phyloP scores from a whole-genome alignment of 352 stramenopile species.

The Globisporangium parvum region DNA sequence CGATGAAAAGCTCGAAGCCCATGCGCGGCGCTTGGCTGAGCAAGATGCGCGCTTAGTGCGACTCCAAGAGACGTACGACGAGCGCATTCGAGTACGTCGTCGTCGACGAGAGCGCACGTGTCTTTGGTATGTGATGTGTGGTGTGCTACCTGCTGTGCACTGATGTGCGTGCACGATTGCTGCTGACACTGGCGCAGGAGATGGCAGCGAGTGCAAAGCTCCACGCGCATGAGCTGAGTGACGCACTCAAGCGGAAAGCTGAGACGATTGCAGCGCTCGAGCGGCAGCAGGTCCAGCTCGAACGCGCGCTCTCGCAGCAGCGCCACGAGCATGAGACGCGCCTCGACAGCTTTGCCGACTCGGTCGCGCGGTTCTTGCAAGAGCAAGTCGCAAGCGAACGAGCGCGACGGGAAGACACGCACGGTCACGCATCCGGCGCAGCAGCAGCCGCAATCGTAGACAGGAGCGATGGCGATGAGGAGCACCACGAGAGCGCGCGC shows the following conservation, averaged over 20 bases:
- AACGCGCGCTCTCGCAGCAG: constrained; percentile 32
- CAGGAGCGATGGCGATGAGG: background rate
- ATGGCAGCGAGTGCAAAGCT: constrained; percentile 22
- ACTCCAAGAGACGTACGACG: constrained; percentile 40
- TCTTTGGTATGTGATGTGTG: background rate
- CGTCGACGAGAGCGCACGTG: background rate
- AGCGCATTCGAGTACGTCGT: constrained; percentile 30
- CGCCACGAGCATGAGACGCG: constrained; percentile 46
- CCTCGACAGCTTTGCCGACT: constrained; percentile 49
- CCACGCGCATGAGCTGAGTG: constrained; percentile 22
- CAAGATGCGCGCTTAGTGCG: constrained; percentile 26
- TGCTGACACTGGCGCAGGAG: constrained; percentile 3
- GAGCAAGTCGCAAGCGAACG: constrained; percentile 43
- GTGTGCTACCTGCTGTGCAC: background rate
- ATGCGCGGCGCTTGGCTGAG: constrained; percentile 34
- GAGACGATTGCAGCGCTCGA: constrained; percentile 27
- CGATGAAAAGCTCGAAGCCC: constrained; percentile 38
- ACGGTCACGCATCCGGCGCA: background rate
- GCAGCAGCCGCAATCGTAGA: background rate
- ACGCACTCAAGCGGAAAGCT: constrained; percentile 26
- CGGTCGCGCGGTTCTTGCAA: constrained; percentile 46
- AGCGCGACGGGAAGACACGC: constrained; percentile 25
- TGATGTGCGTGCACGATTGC: background rate
- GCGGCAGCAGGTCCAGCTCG: constrained; percentile 31
- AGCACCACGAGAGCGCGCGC: background rate